A percentile compares a stretch with the other conserved stretches of the same genome.
Conservation (phyloP, 2,329 filamentous ascomycete genomes). For the Tolypocladium paradoxum region DNA sequence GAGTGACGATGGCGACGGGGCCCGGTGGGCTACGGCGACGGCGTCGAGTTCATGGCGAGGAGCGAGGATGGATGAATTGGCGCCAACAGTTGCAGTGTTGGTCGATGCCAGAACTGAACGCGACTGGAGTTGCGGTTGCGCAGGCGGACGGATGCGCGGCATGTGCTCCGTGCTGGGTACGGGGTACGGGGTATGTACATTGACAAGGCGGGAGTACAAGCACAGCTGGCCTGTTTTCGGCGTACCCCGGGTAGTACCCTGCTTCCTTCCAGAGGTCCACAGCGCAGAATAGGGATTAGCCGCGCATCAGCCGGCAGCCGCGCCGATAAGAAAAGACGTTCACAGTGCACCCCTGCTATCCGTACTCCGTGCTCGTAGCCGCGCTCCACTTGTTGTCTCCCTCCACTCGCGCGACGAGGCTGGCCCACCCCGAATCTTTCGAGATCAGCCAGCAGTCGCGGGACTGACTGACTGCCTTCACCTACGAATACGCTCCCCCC, state of each 20-base stretch:
- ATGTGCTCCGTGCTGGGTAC: no score
- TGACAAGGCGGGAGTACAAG: neutral
- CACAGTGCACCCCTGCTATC: neutral
- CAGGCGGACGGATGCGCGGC: neutral
- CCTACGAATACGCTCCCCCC: no score
- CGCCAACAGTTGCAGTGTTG: neutral
- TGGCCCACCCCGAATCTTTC: neutral
- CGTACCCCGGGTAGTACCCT: neutral
- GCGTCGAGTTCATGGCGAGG: neutral
- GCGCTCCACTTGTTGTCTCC: neutral
- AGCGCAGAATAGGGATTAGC: neutral
- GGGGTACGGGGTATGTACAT: no score
- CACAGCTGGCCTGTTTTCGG: neutral
- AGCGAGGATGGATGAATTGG: neutral
- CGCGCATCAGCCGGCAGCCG: constrained; percentile 3
- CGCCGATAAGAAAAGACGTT: neutral
- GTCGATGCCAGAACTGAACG: neutral
- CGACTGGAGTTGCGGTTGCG: neutral
- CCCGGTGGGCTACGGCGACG: neutral
- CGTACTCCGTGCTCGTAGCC: neutral
- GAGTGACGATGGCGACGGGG: neutral
- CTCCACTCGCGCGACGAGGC: neutral
- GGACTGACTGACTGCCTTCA: neutral
- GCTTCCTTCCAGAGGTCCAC: neutral
- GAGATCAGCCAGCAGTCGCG: neutral